A percentile compares a stretch with the other conserved stretches of the same genome.
These are phyloP conservation scores for Scenedesmus sp. DNA, from an alignment of 163 green algal species.

Conservation along the genomic window DNA sequence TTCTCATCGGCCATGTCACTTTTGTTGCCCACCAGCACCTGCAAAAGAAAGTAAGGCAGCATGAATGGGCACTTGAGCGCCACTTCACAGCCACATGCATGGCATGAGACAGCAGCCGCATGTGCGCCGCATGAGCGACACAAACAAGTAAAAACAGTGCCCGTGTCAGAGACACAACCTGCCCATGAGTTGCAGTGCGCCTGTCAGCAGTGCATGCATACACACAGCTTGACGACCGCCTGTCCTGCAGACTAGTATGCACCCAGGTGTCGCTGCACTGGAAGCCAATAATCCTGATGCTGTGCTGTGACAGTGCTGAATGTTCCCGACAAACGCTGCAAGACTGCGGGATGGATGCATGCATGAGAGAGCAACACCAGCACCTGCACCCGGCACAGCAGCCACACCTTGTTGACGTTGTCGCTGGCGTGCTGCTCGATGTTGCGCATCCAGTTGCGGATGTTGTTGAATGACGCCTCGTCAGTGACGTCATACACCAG, in stretches of 20 bases:
- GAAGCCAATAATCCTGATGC: not conserved
- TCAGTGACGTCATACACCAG: conserved; percentile 99
- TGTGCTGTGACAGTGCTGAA: conserved; percentile 4
- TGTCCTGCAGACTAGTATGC: too few species aligned
- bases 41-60: conserved; percentile 27
- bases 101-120: too few species aligned
- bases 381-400: not conserved
- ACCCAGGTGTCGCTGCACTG: not conserved
- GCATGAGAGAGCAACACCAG: not conserved
- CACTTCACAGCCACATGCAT: too few species aligned
- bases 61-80: too few species aligned
- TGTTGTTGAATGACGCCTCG: conserved; percentile 97
- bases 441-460: conserved; percentile 98
- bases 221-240: too few species aligned
- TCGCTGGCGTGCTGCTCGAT: conserved; percentile 97
- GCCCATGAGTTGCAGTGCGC: too few species aligned
- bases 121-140: too few species aligned
- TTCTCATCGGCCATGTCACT: conserved; percentile 90
- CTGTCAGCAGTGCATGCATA: too few species aligned
- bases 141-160: too few species aligned
- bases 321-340: too few species aligned
- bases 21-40: conserved; percentile 99
- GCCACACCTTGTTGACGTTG: conserved; percentile 91
- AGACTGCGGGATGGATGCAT: not conserved
- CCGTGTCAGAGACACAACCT: too few species aligned